Evolutionary conservation across 2,329 filamentous ascomycete genomes (phyloP), one percentile per base, ranked within the genome.

Genomic region (Aspergillus tanneri): DNA sequence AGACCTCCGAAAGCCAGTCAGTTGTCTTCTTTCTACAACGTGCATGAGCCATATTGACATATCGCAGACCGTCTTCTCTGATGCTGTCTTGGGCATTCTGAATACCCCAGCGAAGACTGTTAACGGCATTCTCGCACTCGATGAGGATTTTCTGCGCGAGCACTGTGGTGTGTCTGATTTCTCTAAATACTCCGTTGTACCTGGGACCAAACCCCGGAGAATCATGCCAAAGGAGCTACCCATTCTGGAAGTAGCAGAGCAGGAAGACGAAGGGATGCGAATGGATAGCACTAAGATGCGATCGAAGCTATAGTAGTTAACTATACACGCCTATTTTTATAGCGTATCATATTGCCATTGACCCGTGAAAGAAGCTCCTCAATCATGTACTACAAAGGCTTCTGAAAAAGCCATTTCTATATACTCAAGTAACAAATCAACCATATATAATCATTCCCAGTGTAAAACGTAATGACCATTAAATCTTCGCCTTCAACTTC

Each of bases 221-320:
- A 95, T 95, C 54, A 91, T 95, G 87, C 90, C 90, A 0, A 72
- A 66, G 0, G 65, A 75, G 48, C 74, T 93, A 52, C 89, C 89
- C 0, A 79, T 85, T 53, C 62, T 95, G 57, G 80, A 76, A 2
- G 88, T 95, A 4, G 79, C 75, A 6, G 89, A 93, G 71, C 87
- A 95, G 69, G 82, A 85, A 50, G 89, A 95, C 60, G 88, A 95
- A 66, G 88, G 89, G 0, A 78, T 74, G 60, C 77, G 84, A 47
- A 77, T 85, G 61, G 84, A 92, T 64, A 93, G 87, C 67, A 74
- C 75, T 3, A 59, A 65, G 32, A n/a, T 68, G 23, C 57, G 50
- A 25, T 48, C 59, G 16, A 68, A 64, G 48, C 50, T 66, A 12
- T 65, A 41, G 19, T 43, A 14, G 9, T 12, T 22, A n/a, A 8